Evolutionary conservation across 371 early-diverging fungal genomes (phyloP).

Genomic region (Rhizopus microsporus): DNA sequence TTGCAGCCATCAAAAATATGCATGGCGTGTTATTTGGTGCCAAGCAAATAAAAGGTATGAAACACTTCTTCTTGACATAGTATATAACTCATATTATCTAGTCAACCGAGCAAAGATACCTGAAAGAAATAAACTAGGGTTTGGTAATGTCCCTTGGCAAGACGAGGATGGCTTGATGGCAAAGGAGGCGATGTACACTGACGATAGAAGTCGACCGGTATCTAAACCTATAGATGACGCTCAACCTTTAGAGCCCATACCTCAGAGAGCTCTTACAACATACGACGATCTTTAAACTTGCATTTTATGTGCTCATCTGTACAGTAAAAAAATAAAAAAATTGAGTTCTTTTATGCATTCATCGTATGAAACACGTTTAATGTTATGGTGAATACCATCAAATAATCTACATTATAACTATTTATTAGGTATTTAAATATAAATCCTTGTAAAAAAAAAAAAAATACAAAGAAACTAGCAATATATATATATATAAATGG

Average conservation of each 20-base stretch:
- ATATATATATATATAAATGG: too few relatives aligned
- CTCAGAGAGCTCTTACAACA: neutral
- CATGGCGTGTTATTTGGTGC: constrained; percentile 51
- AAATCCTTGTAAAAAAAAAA: too few relatives aligned
- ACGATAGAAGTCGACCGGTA: constrained; percentile 16
- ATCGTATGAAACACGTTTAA: too few relatives aligned
- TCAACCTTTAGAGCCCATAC: neutral
- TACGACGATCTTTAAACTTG: constrained; percentile 1
- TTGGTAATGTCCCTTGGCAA: constrained; percentile 63
- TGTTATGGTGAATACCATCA: too few relatives aligned
- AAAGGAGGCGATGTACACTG: constrained; percentile 28
- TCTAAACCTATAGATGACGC: constrained; percentile 3
- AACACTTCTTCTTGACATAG: neutral
- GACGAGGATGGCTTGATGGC: constrained; percentile 53
- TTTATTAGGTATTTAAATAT: too few relatives aligned
- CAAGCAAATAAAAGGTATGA: constrained; percentile 49
- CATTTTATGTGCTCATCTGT: neutral
- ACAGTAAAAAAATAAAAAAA: neutral
- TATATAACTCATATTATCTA: constrained; percentile 1
- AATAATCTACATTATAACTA: too few relatives aligned
- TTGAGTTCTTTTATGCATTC: too few relatives aligned
- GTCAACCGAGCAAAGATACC: constrained; percentile 66
- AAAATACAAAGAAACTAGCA: too few relatives aligned
- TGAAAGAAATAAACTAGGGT: constrained; percentile 60
- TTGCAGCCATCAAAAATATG: constrained; percentile 53